A percentile compares a stretch with the other conserved stretches of the same genome.
Conservation (phyloP, 1,139 yeast species). For the Eremothecium sinecaudum region DNA sequence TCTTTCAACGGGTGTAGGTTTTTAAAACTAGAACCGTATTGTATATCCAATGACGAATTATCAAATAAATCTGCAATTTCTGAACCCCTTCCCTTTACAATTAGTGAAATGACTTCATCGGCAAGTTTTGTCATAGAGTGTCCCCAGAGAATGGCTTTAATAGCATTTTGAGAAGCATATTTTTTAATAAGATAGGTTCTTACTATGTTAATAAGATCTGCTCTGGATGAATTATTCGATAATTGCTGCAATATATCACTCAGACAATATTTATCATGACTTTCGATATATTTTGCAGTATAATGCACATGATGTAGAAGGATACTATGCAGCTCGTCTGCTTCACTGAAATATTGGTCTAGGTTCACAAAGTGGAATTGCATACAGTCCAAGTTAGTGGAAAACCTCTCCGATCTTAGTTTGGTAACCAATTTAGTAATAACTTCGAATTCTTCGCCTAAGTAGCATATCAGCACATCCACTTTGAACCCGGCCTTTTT, state of each 20-base stretch:
- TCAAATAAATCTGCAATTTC: constrained; percentile 46
- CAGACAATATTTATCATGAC: constrained; percentile 3
- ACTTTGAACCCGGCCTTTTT: constrained; percentile 64
- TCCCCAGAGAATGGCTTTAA: constrained; percentile 57
- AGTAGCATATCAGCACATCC: constrained; percentile 37
- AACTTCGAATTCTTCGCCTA: constrained; percentile 12
- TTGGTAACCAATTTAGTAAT: constrained; percentile 24
- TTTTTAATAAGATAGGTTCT: constrained; percentile 40
- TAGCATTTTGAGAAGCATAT: constrained; percentile 39
- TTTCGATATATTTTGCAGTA: constrained; percentile 9
- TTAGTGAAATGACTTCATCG: constrained; percentile 62
- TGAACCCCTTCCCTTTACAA: constrained; percentile 87
- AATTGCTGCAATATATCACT: constrained; percentile 22
- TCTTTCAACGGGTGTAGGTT: constrained; percentile 68
- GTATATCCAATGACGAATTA: constrained; percentile 34
- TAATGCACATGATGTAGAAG: constrained; percentile 14
- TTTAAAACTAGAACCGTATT: constrained; percentile 32
- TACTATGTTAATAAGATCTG: constrained; percentile 49
- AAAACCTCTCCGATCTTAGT: constrained; percentile 18
- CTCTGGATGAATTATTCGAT: constrained; percentile 47
- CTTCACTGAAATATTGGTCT: constrained; percentile 30
- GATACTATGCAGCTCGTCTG: constrained; percentile 10
- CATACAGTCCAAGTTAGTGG: constrained; percentile 22
- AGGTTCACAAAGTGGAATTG: constrained; percentile 35
- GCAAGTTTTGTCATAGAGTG: constrained; percentile 81